Conservation (phyloP, 805 yeast genomes). For the Ogataea nitratoaversa region DNA sequence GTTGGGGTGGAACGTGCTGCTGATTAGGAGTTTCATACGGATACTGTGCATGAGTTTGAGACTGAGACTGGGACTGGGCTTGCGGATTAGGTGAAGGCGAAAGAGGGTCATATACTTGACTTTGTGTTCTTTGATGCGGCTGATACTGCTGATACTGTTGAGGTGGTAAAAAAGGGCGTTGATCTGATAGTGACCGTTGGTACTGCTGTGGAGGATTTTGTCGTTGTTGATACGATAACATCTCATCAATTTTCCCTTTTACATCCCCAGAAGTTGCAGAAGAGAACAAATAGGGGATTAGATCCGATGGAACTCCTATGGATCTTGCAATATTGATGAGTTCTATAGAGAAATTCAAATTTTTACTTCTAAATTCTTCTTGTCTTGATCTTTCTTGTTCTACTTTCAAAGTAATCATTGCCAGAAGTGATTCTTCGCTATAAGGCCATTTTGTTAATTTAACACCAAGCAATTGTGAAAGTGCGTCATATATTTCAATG, state of each 20-base stretch:
- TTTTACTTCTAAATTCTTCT: constrained; percentile 33
- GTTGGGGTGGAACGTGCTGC: no score
- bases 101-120: background rate
- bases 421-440: constrained; percentile 33
- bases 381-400: constrained; percentile 42
- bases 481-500: background rate
- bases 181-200: no score
- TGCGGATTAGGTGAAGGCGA: constrained; percentile 1
- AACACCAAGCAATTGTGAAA: constrained; percentile 12
- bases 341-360: constrained; percentile 33
- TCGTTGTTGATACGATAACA: constrained; percentile 5
- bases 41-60: background rate
- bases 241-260: constrained; percentile 10
- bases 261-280: constrained; percentile 12
- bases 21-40: constrained; percentile 3
- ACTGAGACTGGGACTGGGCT: background rate
- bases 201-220: background rate
- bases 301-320: constrained; percentile 20
- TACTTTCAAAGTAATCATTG: constrained; percentile 32
- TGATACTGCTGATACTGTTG: constrained; percentile 1
- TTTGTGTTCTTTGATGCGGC: background rate
- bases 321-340: constrained; percentile 29
- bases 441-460: constrained; percentile 28
- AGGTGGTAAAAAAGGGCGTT: background rate
- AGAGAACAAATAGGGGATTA: constrained; percentile 24